Evolutionary conservation across 1,284 basidiomycete species (phyloP).

Genomic region (Mycosarcoma maydis): DNA sequence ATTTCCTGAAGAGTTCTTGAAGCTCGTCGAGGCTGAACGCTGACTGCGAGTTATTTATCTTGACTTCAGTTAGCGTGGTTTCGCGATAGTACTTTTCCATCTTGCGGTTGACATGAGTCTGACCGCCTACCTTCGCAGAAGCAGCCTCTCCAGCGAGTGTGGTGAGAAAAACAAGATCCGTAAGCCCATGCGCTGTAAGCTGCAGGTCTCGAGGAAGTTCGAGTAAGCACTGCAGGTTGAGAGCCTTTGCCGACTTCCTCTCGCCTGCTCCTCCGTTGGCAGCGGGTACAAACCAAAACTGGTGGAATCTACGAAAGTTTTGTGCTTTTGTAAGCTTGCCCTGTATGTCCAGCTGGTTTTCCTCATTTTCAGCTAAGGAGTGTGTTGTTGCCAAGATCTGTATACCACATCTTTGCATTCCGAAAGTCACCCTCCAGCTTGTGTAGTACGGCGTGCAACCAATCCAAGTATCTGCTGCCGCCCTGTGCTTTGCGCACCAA

Average conservation of each 20-base stretch:
- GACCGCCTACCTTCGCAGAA: not conserved
- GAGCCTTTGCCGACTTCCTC: not conserved
- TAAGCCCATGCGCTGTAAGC: constrained; percentile 28
- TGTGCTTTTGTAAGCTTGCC: not conserved
- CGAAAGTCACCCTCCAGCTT: constrained; percentile 39
- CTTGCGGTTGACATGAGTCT: not conserved
- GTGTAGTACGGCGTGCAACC: constrained; percentile 39
- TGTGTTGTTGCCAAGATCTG: constrained; percentile 32
- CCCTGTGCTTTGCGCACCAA: constrained; percentile 38
- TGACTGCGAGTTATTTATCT: constrained; percentile 21
- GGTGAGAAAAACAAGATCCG: constrained; percentile 24
- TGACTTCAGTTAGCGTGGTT: constrained; percentile 21
- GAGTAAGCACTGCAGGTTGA: not conserved
- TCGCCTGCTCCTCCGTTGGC: constrained; percentile 10
- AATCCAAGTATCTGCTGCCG: constrained; percentile 32
- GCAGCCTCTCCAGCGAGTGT: constrained; percentile 6
- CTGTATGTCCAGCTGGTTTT: too few species aligned
- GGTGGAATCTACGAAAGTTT: constrained; percentile 8
- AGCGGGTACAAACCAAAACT: constrained; percentile 14
- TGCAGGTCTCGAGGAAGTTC: constrained; percentile 1
- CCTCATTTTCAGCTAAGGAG: not conserved
- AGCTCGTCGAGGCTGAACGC: constrained; percentile 18
- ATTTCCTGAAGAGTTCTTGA: not conserved
- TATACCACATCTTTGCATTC: constrained; percentile 47
- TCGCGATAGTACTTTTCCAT: constrained; percentile 9